phyloP scores from a whole-genome alignment of 257 asterid genomes.

The Gardenia jasminoides region DNA sequence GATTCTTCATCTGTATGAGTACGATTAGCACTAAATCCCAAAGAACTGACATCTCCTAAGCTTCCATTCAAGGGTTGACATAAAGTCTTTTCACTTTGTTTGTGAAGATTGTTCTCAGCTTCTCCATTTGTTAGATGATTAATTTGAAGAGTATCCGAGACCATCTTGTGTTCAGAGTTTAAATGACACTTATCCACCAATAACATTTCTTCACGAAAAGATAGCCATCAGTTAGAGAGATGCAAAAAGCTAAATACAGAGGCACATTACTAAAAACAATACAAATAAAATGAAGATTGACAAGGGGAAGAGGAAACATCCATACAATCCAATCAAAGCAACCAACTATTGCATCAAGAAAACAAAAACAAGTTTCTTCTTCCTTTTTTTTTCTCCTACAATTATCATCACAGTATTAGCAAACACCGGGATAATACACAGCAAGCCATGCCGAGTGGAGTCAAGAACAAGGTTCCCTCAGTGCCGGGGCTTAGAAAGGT shows the following conservation, averaged over 20 bases:
- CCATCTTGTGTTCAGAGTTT: constrained; percentile 19
- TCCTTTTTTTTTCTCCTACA: background rate
- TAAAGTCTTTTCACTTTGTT: constrained; percentile 29
- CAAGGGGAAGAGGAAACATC: background rate
- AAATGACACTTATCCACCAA: constrained; percentile 21
- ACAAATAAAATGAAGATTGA: background rate
- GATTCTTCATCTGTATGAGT: constrained; percentile 17
- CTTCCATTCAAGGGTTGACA: constrained; percentile 20
- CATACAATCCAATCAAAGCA: background rate
- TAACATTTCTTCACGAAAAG: constrained; percentile 23
- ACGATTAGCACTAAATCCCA: constrained; percentile 26
- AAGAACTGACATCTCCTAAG: constrained; percentile 23
- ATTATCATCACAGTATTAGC: background rate
- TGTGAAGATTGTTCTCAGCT: constrained; percentile 31
- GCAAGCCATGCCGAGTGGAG: background rate
- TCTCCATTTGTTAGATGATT: constrained; percentile 34
- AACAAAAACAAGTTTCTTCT: background rate
- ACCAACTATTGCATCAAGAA: background rate
- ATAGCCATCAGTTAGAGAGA: constrained; percentile 18
- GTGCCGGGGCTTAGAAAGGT: background rate
- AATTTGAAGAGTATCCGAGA: constrained; percentile 28
- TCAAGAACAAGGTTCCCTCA: background rate
- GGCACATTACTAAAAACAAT: background rate
- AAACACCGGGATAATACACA: background rate
- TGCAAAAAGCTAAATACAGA: background rate